phyloP scores from a whole-genome alignment of 2,329 filamentous ascomycete species.

The Talaromyces rugulosus region DNA sequence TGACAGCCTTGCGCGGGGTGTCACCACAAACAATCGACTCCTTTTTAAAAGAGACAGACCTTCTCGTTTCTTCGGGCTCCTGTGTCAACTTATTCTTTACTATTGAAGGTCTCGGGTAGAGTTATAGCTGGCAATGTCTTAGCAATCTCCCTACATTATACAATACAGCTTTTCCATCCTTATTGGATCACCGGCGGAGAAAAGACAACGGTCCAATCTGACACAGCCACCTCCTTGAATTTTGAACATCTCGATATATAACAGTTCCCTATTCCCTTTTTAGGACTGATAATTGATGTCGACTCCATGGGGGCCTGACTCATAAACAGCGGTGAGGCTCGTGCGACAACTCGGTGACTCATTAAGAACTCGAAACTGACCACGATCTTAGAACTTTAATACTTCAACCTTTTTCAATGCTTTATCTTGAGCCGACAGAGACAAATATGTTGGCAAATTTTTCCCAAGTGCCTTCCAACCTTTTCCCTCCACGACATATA shows the following conservation, averaged over 20 bases:
- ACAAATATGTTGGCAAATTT: background rate
- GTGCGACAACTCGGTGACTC: background rate
- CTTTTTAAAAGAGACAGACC: background rate
- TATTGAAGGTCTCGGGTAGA: background rate
- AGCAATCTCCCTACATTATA: background rate
- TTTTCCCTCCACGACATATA: slow-evolving; percentile 12
- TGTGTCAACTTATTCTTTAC: background rate
- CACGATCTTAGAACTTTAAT: background rate
- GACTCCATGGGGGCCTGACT: background rate
- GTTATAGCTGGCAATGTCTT: background rate
- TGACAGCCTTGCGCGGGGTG: background rate
- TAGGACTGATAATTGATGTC: background rate
- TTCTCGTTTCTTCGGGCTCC: background rate
- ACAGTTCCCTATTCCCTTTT: background rate
- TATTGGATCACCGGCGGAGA: background rate
- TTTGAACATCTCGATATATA: background rate
- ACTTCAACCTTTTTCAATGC: background rate
- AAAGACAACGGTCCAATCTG: background rate
- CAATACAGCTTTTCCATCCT: background rate
- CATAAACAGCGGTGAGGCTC: background rate
- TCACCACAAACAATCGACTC: background rate
- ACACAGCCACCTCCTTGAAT: background rate
- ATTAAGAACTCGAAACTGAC: background rate
- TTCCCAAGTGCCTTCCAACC: background rate
- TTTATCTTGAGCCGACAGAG: background rate